Evolutionary conservation across 805 yeast species (phyloP).

Genomic region (Sungouiella thailandica): DNA sequence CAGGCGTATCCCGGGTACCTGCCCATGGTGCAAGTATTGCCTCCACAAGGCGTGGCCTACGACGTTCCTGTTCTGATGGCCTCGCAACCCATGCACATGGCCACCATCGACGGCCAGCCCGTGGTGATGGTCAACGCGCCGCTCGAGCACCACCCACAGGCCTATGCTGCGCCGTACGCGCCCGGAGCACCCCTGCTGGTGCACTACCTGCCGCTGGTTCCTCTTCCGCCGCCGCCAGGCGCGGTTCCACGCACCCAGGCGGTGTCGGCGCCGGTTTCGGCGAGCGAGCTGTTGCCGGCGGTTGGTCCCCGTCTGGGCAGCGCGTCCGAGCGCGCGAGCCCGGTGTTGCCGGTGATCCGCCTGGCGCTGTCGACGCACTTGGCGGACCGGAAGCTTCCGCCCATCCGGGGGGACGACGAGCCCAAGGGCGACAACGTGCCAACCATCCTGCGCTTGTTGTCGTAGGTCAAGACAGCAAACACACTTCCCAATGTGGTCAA

Average conservation of each 20-base stretch:
- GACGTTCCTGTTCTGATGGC: not conserved
- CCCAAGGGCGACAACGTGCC: no score
- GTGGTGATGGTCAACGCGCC: not conserved
- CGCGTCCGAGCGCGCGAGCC: constrained; percentile 3
- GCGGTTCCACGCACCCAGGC: no score
- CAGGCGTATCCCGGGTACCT: not conserved
- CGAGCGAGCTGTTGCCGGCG: not conserved
- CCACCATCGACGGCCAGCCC: not conserved
- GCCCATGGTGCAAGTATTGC: constrained; percentile 1
- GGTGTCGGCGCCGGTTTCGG: no score
- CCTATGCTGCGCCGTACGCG: not conserved
- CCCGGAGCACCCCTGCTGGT: constrained; percentile 1
- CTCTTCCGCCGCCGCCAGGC: not conserved
- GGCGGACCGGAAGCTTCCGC: constrained; percentile 7
- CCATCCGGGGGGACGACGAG: constrained; percentile 3
- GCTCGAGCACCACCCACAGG: not conserved
- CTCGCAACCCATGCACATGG: not conserved
- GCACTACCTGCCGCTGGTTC: not conserved
- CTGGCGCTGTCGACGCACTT: not conserved
- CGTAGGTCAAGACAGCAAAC: no score
- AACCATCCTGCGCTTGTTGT: no score
- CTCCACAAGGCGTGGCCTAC: not conserved
- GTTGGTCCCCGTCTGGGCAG: constrained; percentile 4
- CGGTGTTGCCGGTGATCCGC: constrained; percentile 1
- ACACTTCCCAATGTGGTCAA: no score